A percentile compares a stretch with the other conserved stretches of the same genome.
These are phyloP conservation scores for Exsudoporus frostii DNA, from an alignment of 768 basidiomycete genomes.

Conservation along the genomic window DNA sequence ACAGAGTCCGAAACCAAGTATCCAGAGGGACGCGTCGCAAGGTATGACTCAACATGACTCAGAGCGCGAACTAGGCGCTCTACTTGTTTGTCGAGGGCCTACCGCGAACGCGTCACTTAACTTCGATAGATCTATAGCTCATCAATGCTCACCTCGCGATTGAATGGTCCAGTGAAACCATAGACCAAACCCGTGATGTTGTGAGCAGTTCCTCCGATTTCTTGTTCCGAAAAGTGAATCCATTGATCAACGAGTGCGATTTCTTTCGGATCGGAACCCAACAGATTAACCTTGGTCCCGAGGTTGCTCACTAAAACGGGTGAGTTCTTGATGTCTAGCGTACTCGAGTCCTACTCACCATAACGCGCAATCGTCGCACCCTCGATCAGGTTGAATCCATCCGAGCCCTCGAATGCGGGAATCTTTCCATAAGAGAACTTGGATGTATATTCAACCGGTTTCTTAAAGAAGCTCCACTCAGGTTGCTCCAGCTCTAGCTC, in stretches of 20 bases:
- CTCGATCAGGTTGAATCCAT: conserved; percentile 19
- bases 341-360: conserved; percentile 3
- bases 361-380: conserved; percentile 19
- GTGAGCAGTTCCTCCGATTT: neutral
- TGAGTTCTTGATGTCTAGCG: neutral
- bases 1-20: conserved; percentile 14
- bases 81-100: neutral
- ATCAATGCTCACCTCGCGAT: conserved; percentile 4
- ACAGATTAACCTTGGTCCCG: conserved; percentile 8
- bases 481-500: conserved; percentile 3
- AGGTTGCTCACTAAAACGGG: conserved; percentile 9
- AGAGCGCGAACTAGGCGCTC: conserved; percentile 9
- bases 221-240: conserved; percentile 19
- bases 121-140: too few species aligned
- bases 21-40: conserved; percentile 8
- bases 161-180: neutral
- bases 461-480: conserved; percentile 5
- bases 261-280: conserved; percentile 14
- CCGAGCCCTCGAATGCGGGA: conserved; percentile 15
- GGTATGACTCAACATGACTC: conserved; percentile 11
- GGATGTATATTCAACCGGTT: conserved; percentile 7
- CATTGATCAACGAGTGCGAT: conserved; percentile 18
- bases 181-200: neutral
- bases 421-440: conserved; percentile 21
- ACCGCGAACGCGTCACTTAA: too few species aligned